Evolutionary conservation across 352 stramenopile genomes (phyloP).

Genomic region (Plasmopara viticola): DNA sequence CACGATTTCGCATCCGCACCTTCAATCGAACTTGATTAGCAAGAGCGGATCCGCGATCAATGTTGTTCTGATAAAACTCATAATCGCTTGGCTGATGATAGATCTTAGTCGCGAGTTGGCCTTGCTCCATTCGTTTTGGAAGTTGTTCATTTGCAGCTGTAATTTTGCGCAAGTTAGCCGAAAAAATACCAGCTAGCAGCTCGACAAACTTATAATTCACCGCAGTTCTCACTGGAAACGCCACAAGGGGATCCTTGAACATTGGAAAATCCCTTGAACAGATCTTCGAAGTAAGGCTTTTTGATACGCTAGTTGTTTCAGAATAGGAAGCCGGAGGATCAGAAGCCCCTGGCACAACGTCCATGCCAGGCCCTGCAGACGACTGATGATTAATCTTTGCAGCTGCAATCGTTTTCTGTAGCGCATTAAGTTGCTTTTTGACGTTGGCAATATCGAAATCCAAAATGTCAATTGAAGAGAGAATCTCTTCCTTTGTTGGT

Average conservation of each 20-base stretch:
- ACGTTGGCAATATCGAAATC: conserved; percentile 62
- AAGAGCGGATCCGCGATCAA: conserved; percentile 40
- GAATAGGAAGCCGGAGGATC: background rate
- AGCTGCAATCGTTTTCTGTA: conserved; percentile 40
- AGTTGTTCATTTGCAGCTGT: conserved; percentile 45
- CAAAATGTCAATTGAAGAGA: conserved; percentile 69
- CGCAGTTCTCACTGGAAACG: conserved; percentile 35
- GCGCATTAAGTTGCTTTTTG: conserved; percentile 61
- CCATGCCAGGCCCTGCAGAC: conserved; percentile 25
- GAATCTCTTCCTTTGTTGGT: conserved; percentile 70
- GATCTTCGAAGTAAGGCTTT: background rate
- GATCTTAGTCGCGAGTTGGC: conserved; percentile 43
- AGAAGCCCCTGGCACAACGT: conserved; percentile 26
- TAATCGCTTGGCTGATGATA: conserved; percentile 74
- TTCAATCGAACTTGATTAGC: conserved; percentile 53
- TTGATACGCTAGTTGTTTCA: conserved; percentile 3
- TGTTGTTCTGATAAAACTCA: conserved; percentile 67
- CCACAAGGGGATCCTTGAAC: conserved; percentile 2
- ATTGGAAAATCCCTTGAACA: conserved; percentile 1
- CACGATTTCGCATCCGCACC: conserved; percentile 55
- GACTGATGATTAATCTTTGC: conserved; percentile 54
- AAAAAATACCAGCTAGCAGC: conserved; percentile 54
- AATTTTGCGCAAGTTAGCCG: conserved; percentile 53
- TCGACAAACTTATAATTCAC: conserved; percentile 64
- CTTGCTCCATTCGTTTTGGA: conserved; percentile 46